phyloP scores from a whole-genome alignment of 805 yeast genomes.

The Pichia insulana region DNA sequence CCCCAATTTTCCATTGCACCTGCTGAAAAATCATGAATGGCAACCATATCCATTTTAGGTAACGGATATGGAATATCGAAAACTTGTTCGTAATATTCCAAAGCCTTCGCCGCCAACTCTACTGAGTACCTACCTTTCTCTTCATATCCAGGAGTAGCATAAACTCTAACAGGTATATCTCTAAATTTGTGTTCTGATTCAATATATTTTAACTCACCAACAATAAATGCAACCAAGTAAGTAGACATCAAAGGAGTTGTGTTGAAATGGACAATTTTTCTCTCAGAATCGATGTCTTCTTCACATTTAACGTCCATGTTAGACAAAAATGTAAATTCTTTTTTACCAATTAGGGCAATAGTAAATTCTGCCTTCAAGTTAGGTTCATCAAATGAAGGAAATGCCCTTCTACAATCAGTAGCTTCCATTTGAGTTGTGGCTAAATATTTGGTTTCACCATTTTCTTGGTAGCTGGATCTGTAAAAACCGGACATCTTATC shows the following conservation, averaged over 20 bases:
- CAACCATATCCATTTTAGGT: conserved; percentile 76
- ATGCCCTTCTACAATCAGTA: conserved; percentile 51
- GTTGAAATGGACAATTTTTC: conserved; percentile 32
- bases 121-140: conserved; percentile 40
- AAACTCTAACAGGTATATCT: conserved; percentile 44
- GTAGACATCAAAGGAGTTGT: conserved; percentile 48
- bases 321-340: conserved; percentile 35
- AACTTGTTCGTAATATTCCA: conserved; percentile 42
- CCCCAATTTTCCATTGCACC: conserved; percentile 96
- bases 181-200: conserved; percentile 39
- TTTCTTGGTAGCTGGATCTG: conserved; percentile 38
- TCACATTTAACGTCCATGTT: conserved; percentile 37
- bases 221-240: conserved; percentile 49
- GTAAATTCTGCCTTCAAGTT: conserved; percentile 47
- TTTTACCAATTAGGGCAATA: conserved; percentile 32
- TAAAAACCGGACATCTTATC: conserved; percentile 53
- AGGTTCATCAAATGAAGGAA: conserved; percentile 54
- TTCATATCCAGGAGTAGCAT: conserved; percentile 43
- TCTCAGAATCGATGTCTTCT: conserved; percentile 11
- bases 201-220: conserved; percentile 48
- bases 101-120: conserved; percentile 42
- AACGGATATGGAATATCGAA: conserved; percentile 59
- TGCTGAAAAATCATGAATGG: conserved; percentile 70
- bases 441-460: conserved; percentile 36
- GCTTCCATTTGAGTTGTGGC: conserved; percentile 57